Conservation (phyloP, 1,139 yeast genomes). For the Magnusiomyces tetraspermus region DNA sequence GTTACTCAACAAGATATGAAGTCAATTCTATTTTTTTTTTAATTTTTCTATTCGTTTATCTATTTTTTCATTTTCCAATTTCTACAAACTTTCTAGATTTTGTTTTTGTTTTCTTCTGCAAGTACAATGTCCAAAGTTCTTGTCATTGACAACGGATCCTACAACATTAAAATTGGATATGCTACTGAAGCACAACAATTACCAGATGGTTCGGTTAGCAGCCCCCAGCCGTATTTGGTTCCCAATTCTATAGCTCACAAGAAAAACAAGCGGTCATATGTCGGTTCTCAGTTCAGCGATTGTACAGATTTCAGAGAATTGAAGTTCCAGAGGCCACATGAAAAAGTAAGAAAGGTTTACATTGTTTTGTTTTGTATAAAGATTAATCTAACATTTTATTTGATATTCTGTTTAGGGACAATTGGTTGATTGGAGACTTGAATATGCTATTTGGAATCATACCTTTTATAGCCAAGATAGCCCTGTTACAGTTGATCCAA, state of each 20-base stretch:
- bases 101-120: too few relatives aligned
- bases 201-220: not conserved
- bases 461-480: conserved; percentile 40
- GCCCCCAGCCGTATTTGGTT: conserved; percentile 40
- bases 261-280: conserved; percentile 60
- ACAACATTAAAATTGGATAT: conserved; percentile 68
- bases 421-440: conserved; percentile 83
- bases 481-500: conserved; percentile 35
- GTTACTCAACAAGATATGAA: too few relatives aligned
- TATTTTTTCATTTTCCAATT: too few relatives aligned
- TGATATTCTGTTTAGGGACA: conserved; percentile 39
- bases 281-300: conserved; percentile 59
- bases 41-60: too few relatives aligned
- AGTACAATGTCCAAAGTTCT: conserved; percentile 23
- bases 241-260: conserved; percentile 69
- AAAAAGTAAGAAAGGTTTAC: conserved; percentile 36
- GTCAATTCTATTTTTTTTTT: too few relatives aligned
- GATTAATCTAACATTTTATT: not conserved
- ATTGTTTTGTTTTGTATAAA: too few relatives aligned
- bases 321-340: conserved; percentile 70
- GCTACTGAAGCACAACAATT: conserved; percentile 26
- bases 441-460: conserved; percentile 90
- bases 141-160: conserved; percentile 82
- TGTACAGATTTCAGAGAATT: conserved; percentile 72
- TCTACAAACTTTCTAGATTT: too few relatives aligned